phyloP scores from a whole-genome alignment of 805 yeast genomes.

The Candida sonorensis region DNA sequence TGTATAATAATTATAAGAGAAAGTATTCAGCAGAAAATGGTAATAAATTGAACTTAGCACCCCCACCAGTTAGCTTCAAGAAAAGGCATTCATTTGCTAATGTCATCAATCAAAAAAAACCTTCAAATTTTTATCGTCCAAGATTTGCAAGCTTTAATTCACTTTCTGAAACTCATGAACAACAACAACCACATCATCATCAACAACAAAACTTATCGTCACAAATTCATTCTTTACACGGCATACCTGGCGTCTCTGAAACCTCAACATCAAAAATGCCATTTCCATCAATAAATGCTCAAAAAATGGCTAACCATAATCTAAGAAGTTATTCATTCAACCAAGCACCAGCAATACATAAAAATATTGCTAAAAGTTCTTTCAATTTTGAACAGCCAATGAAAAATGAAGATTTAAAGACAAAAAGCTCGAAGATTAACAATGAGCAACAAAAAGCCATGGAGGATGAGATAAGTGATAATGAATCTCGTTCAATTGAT shows the following conservation, averaged over 20 bases:
- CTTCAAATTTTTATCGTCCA: constrained; percentile 12
- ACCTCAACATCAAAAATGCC: constrained; percentile 1
- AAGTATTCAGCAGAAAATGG: constrained; percentile 20
- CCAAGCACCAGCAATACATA: constrained; percentile 10
- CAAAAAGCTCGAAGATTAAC: constrained; percentile 5
- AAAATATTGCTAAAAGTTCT: constrained; percentile 10
- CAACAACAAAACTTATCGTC: constrained; percentile 8
- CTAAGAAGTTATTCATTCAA: constrained; percentile 11
- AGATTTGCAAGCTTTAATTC: constrained; percentile 13
- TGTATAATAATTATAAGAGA: constrained; percentile 33
- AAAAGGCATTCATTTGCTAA: constrained; percentile 27
- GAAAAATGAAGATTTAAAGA: constrained; percentile 2
- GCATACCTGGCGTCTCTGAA: background rate
- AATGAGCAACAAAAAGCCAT: constrained; percentile 8
- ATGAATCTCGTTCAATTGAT: constrained; percentile 7
- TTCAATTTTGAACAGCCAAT: constrained; percentile 10
- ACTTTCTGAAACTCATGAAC: too few relatives aligned
- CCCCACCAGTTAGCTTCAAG: constrained; percentile 71
- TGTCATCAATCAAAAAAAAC: constrained; percentile 7
- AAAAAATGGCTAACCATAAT: background rate
- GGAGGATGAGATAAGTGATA: constrained; percentile 11
- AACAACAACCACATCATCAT: too few relatives aligned
- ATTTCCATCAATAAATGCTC: constrained; percentile 8
- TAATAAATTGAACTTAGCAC: constrained; percentile 45
- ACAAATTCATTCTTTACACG: background rate